A percentile compares a stretch with the other conserved stretches of the same genome.
These are phyloP conservation scores for Triadica sebifera DNA, from an alignment of 345 rosid species.

Conservation along the genomic window DNA sequence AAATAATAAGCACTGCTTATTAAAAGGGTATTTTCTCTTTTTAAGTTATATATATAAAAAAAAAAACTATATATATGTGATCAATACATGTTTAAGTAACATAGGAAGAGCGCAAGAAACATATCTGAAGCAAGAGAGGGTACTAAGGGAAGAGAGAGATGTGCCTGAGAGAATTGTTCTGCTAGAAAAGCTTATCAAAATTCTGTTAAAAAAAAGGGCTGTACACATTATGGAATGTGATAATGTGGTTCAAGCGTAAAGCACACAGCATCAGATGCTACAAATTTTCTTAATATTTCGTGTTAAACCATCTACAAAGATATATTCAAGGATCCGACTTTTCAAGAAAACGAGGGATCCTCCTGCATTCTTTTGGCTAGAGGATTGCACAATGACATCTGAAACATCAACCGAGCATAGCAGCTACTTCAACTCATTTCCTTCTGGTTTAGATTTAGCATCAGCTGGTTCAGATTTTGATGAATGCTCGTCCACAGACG, in stretches of 20 bases:
- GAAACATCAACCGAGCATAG: not conserved
- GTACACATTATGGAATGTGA: conserved; percentile 27
- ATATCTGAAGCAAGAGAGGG: too few relatives aligned
- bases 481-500: conserved; percentile 34
- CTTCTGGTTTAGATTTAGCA: conserved; percentile 27
- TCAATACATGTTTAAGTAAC: too few relatives aligned
- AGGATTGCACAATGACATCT: not conserved
- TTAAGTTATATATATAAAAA: too few relatives aligned
- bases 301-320: conserved; percentile 22
- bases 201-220: conserved; percentile 13
- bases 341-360: not conserved
- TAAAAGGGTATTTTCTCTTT: too few relatives aligned
- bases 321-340: not conserved
- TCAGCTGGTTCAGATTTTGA: conserved; percentile 31
- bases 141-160: too few relatives aligned
- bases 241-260: not conserved
- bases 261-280: conserved; percentile 2
- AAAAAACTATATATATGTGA: too few relatives aligned
- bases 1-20: too few relatives aligned
- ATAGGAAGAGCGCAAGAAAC: too few relatives aligned
- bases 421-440: conserved; percentile 22
- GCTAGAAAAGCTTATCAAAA: not conserved
- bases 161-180: too few relatives aligned
- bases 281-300: conserved; percentile 10
- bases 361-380: conserved; percentile 3